A percentile compares a stretch with the other conserved stretches of the same genome.
Evolutionary conservation across 306 rosid genomes (phyloP).

Genomic region (Erythrophleum fordii): DNA sequence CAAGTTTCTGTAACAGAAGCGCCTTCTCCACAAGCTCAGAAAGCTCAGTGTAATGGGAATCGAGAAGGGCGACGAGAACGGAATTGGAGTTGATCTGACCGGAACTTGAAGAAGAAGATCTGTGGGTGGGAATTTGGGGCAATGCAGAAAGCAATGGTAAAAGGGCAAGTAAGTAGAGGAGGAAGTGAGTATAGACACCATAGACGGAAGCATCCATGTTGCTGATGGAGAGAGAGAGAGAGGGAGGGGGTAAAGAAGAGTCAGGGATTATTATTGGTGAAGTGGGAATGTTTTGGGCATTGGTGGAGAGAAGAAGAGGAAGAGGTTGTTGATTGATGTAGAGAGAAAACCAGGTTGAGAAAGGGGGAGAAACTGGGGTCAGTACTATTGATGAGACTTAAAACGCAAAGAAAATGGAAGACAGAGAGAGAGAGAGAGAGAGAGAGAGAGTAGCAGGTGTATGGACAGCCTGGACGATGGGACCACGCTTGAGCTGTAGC

Average conservation of each 20-base stretch:
- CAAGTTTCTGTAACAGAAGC: background rate
- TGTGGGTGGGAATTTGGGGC: background rate
- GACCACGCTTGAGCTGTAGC: background rate
- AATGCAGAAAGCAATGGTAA: background rate
- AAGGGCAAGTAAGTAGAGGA: background rate
- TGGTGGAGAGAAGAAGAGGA: too few relatives aligned
- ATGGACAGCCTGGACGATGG: background rate
- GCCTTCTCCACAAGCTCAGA: slow-evolving; percentile 18
- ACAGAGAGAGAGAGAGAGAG: background rate
- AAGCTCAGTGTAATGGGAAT: slow-evolving; percentile 20
- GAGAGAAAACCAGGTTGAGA: too few relatives aligned
- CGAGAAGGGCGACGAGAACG: slow-evolving; percentile 24
- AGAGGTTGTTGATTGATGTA: too few relatives aligned
- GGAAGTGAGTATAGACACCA: slow-evolving; percentile 8
- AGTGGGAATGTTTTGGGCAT: too few relatives aligned
- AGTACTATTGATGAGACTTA: background rate
- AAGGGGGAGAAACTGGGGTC: too few relatives aligned
- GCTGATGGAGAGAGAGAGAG: background rate
- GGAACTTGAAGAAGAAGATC: background rate
- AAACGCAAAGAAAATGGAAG: background rate
- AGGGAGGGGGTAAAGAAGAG: background rate
- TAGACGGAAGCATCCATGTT: slow-evolving; percentile 2
- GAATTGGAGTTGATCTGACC: slow-evolving; percentile 16
- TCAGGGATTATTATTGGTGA: background rate
- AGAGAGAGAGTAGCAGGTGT: background rate